These are phyloP conservation scores for Lagenaria siceraria DNA, from an alignment of 306 rosid genomes.

Conservation along the genomic window DNA sequence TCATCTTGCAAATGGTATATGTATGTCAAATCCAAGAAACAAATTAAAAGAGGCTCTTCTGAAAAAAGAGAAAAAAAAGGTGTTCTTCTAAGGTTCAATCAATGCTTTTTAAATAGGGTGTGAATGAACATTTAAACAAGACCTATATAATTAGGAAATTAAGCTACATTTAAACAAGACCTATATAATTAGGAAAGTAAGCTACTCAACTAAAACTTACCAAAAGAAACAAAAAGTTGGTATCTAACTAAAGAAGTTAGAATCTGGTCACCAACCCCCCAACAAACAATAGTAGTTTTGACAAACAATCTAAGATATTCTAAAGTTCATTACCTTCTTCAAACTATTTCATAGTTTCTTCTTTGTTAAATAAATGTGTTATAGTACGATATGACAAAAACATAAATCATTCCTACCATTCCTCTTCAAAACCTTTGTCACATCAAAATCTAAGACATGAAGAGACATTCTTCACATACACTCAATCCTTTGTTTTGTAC, in stretches of 20 bases:
- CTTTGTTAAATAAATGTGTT: neutral
- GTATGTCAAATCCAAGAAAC: neutral
- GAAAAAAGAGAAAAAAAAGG: too few species aligned
- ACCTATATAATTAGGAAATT: neutral
- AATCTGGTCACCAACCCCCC: neutral
- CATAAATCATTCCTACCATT: neutral
- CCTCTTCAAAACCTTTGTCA: neutral
- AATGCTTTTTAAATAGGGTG: neutral
- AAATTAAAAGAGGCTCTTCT: too few species aligned
- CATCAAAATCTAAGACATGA: neutral
- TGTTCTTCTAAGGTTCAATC: neutral
- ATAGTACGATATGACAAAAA: neutral
- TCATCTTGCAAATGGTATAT: too few species aligned
- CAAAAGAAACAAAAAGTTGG: neutral
- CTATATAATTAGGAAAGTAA: neutral
- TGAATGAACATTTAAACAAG: neutral
- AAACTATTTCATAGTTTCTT: neutral
- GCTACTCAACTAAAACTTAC: neutral
- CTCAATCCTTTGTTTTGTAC: neutral
- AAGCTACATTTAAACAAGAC: neutral
- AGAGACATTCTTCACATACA: neutral
- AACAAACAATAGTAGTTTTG: neutral
- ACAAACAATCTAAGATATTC: neutral
- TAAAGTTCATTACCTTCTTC: neutral
- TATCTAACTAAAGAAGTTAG: neutral